phyloP scores from a whole-genome alignment of 2,329 filamentous ascomycete genomes.

The Epichloe brachyelytri region DNA sequence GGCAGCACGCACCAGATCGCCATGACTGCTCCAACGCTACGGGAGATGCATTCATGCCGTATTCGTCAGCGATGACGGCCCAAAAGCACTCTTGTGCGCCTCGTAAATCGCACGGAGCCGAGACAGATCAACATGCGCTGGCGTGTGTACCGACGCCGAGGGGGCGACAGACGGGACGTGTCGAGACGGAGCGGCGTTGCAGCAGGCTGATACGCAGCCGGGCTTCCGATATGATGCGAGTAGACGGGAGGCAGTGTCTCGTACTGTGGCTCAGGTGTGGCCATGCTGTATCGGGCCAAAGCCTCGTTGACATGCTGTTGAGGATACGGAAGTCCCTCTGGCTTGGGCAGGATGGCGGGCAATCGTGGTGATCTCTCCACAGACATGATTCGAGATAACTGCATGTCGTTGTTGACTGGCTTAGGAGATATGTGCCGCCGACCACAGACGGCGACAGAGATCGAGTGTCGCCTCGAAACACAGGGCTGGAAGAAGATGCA shows the following conservation, averaged over 20 bases:
- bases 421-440: conserved; percentile 30
- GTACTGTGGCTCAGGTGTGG: conserved; percentile 32
- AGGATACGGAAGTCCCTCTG: conserved; percentile 35
- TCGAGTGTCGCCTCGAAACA: conserved; percentile 34
- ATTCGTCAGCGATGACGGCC: conserved; percentile 58
- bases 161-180: conserved; percentile 35
- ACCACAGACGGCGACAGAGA: conserved; percentile 36
- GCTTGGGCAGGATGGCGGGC: conserved; percentile 55
- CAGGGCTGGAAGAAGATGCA: conserved; percentile 36
- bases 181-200: conserved; percentile 45
- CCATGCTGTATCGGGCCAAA: conserved; percentile 27
- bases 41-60: conserved; percentile 50
- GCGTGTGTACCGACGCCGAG: conserved; percentile 17
- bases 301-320: conserved; percentile 17
- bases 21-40: conserved; percentile 59
- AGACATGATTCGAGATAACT: conserved; percentile 40
- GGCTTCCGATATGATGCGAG: conserved; percentile 17
- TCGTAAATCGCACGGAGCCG: conserved; percentile 60
- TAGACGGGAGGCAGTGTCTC: conserved; percentile 30
- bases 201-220: conserved; percentile 21
- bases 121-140: conserved; percentile 44
- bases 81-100: conserved; percentile 56
- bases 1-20: conserved; percentile 35
- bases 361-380: conserved; percentile 33
- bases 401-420: conserved; percentile 34